Evolutionary conservation across 2,329 filamentous ascomycete genomes (phyloP).

Genomic region (Colletotrichum tanaceti): DNA sequence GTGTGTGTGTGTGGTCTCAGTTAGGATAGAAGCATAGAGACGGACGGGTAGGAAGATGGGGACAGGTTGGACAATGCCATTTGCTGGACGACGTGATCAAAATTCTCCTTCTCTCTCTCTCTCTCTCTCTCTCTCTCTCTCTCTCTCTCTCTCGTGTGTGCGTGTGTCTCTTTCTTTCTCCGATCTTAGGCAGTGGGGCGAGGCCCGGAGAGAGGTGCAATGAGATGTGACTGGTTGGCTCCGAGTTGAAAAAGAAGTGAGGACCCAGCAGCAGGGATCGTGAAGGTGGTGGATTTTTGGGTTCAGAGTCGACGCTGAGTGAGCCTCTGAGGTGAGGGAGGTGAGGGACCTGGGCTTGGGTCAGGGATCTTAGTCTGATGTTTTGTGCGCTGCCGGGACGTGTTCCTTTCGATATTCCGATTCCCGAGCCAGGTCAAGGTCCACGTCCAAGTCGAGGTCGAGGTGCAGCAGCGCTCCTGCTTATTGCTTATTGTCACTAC

Average conservation of each 20-base stretch:
- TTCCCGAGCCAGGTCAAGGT: slow-evolving; percentile 3
- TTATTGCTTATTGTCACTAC: slow-evolving; percentile 20
- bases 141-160: too few species aligned
- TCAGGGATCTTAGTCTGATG: slow-evolving; percentile 19
- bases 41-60: background rate
- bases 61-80: background rate
- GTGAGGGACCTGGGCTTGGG: slow-evolving; percentile 9
- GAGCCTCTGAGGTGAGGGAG: background rate
- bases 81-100: background rate
- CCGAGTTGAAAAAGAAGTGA: slow-evolving; percentile 4
- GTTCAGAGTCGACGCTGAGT: slow-evolving; percentile 17
- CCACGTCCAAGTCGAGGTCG: background rate
- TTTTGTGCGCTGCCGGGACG: slow-evolving; percentile 9
- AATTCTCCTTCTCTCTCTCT: background rate
- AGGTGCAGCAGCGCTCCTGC: background rate
- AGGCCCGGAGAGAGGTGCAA: background rate
- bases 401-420: slow-evolving; percentile 13
- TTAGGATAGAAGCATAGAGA: background rate
- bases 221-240: background rate
- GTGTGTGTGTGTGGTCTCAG: background rate
- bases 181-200: background rate
- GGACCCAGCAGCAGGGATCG: slow-evolving; percentile 20
- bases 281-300: slow-evolving; percentile 27
- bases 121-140: too few species aligned
- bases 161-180: background rate